Percentiles rank a stretch among this genome's conserved stretches.
phyloP scores from a whole-genome alignment of 2,329 filamentous ascomycete species.

The Penicillium sp. region DNA sequence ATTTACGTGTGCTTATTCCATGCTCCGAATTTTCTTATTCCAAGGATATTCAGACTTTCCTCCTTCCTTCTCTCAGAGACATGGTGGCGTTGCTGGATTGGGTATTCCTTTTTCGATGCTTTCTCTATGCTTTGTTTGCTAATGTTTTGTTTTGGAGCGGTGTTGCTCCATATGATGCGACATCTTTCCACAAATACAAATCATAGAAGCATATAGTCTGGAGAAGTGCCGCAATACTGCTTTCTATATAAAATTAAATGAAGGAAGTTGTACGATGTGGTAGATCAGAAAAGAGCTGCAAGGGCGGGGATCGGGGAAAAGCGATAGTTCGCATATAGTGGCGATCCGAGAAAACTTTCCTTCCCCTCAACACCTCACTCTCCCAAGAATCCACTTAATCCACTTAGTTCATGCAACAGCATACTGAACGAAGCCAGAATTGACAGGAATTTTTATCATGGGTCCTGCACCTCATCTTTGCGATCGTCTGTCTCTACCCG shows the following conservation, averaged over 20 bases:
- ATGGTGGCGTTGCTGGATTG: background rate
- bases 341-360: background rate
- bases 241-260: background rate
- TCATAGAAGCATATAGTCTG: background rate
- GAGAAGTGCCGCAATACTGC: background rate
- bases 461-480: conserved; percentile 6
- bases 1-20: background rate
- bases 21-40: background rate
- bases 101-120: background rate
- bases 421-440: background rate
- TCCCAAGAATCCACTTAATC: background rate
- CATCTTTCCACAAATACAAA: background rate
- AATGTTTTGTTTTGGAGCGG: background rate
- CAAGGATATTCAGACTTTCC: background rate
- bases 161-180: background rate
- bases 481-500: conserved; percentile 17
- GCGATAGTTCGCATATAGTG: background rate
- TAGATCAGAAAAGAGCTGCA: conserved; percentile 5
- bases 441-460: background rate
- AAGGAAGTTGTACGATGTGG: background rate
- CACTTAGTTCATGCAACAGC: background rate
- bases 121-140: background rate
- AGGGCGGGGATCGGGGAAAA: conserved; percentile 3
- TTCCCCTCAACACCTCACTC: background rate
- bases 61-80: background rate